phyloP scores from a whole-genome alignment of 208 protist genomes.

The Leptomonas seymouri region DNA sequence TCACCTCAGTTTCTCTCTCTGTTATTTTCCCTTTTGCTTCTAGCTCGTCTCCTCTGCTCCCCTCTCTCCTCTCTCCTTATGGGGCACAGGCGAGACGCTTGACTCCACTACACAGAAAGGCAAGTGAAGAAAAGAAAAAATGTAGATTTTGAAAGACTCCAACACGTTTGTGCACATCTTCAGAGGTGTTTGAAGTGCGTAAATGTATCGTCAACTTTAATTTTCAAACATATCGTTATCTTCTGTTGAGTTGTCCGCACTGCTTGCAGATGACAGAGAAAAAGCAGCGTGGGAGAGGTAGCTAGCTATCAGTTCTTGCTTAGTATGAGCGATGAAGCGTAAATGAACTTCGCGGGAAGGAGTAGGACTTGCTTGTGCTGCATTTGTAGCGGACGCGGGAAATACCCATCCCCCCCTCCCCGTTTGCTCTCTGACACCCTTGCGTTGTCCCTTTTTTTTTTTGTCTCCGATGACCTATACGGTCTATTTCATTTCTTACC shows the following conservation, averaged over 20 bases:
- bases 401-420: too few species aligned
- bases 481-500: constrained; percentile 3
- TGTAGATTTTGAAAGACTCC: not conserved
- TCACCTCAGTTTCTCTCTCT: too few species aligned
- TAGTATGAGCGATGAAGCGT: too few species aligned
- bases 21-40: too few species aligned
- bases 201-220: not conserved
- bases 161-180: not conserved
- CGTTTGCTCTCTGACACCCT: too few species aligned
- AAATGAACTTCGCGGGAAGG: too few species aligned
- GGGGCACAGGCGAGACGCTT: too few species aligned
- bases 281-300: not conserved
- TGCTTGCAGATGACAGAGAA: not conserved
- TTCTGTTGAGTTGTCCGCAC: not conserved
- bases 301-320: not conserved
- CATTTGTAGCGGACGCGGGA: too few species aligned
- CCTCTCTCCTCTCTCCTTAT: too few species aligned
- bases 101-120: too few species aligned
- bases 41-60: too few species aligned
- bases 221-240: not conserved
- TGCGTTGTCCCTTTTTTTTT: not conserved
- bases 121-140: not conserved
- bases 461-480: not conserved
- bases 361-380: too few species aligned
- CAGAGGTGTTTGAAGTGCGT: not conserved